Conservation (phyloP, 1,284 basidiomycete species). For the Schizophyllum commune region DNA sequence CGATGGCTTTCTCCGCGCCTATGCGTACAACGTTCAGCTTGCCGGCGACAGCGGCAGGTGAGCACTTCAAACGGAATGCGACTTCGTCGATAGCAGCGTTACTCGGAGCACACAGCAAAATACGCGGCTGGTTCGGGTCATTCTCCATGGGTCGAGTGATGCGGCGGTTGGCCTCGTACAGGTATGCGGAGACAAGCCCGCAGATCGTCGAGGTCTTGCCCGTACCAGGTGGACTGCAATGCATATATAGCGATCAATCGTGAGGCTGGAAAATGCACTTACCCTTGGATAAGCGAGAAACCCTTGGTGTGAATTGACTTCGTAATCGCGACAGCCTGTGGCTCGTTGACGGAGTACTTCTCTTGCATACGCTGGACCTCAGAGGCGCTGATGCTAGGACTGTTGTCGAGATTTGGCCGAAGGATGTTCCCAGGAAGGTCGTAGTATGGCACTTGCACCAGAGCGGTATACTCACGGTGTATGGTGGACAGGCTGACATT, state of each 20-base stretch:
- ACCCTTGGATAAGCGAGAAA: conserved; percentile 96
- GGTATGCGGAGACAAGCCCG: conserved; percentile 82
- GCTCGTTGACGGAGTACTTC: conserved; percentile 65
- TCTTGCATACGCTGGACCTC: conserved; percentile 28
- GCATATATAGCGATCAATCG: conserved; percentile 4
- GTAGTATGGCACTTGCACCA: conserved; percentile 79
- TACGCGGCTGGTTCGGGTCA: conserved; percentile 26
- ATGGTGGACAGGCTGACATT: conserved; percentile 75
- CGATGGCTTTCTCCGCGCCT: conserved; percentile 77
- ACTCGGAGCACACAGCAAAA: conserved; percentile 94
- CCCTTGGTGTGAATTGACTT: conserved; percentile 70
- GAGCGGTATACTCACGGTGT: conserved; percentile 86
- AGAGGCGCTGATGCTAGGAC: conserved; percentile 36
- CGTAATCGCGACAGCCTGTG: conserved; percentile 88
- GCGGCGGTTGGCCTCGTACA: conserved; percentile 44
- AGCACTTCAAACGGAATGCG: conserved; percentile 80
- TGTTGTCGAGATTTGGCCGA: conserved; percentile 43
- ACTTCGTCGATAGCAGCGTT: conserved; percentile 99
- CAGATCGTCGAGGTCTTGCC: conserved; percentile 99
- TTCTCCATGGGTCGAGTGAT: conserved; percentile 29
- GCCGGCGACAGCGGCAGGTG: conserved; percentile 47
- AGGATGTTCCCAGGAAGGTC: conserved; percentile 71
- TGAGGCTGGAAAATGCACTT: conserved; percentile 17
- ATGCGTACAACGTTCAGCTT: conserved; percentile 81
- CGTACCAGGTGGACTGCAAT: conserved; percentile 85